Base-by-base conservation (phyloP, 2,329 filamentous ascomycete genomes). In the Pseudogymnoascus sp. region DNA sequence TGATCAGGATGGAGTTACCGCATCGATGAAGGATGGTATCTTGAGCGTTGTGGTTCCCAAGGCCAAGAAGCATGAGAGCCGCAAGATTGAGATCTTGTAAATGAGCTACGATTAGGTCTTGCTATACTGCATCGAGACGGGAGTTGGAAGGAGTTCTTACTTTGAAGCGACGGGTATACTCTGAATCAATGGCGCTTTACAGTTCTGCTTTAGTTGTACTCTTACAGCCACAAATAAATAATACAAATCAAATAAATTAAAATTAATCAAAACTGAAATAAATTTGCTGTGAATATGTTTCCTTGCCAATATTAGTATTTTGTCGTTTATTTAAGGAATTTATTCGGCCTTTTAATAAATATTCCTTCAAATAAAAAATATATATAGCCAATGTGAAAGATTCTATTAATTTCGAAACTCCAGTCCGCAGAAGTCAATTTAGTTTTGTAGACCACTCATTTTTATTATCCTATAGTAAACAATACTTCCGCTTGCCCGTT, bases 21-120 rank as follows among this genome's bases (percentile, higher is more conserved):
- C 87, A 48, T 78, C 71, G 62, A 80, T 89, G 64, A 80, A 82
- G 71, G 80, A 89, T 63, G 86, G 86, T 33, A 77, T 88, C 65
- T 76, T 89, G 67, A 82, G 72, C 67, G 77, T 89, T 63, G 71
- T 76, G 38, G 80, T 89, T 12, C 86, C 86, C 62, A 89, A 87
- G 79, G 81, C 81, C 21, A 81, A 80, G 75, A 83, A 80, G 79
- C 77, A 78, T 66, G 78, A 82, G 74, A 68, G 75, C 44, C 78
- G 79, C 68, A 81, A 81, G 73, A 83, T 55, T 55, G 48, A 55
- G 48, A 55, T 55, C 48, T 33, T 21, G 29, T 55, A 55, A 55
- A 33, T 17, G 9, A 4, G 2, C 17, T 33, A 4, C n/a, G 13
- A 33, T 13, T 7, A 51, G 31, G 4, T 5, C 9, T 12, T 33